These are phyloP conservation scores for Candida anglica DNA, from an alignment of 805 yeast species.

Conservation along the genomic window DNA sequence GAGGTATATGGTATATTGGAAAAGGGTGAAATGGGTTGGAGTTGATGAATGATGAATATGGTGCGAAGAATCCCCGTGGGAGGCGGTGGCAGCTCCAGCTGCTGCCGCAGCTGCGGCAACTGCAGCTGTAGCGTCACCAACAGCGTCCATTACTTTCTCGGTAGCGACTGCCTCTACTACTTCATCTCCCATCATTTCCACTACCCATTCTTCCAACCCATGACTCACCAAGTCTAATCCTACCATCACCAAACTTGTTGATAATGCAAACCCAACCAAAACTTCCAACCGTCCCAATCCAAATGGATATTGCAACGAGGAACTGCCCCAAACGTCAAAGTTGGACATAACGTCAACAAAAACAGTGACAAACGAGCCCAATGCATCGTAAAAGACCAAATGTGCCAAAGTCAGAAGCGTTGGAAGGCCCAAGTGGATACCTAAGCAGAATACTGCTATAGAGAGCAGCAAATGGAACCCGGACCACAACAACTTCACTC, in stretches of 20 bases:
- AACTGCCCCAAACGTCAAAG: constrained; percentile 85
- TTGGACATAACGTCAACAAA: constrained; percentile 80
- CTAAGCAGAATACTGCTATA: constrained; percentile 52
- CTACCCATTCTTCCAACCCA: constrained; percentile 70
- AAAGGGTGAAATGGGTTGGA: constrained; percentile 4
- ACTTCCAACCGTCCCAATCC: constrained; percentile 92
- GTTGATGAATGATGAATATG: constrained; percentile 26
- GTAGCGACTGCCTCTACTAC: constrained; percentile 7
- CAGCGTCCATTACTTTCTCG: constrained; percentile 13
- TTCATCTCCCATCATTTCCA: constrained; percentile 24
- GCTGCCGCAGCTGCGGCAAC: constrained; percentile 12
- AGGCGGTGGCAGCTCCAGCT: constrained; percentile 19
- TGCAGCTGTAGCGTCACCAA: constrained; percentile 19
- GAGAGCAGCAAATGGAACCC: constrained; percentile 53
- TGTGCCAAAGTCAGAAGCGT: constrained; percentile 80
- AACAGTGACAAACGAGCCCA: constrained; percentile 68
- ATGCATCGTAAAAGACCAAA: constrained; percentile 78
- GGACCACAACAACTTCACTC: constrained; percentile 56
- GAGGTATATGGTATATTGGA: constrained; percentile 30
- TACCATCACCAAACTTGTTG: constrained; percentile 82
- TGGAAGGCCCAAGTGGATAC: constrained; percentile 53
- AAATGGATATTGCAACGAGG: constrained; percentile 83
- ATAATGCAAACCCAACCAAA: constrained; percentile 78
- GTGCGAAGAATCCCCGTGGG: too few species aligned
- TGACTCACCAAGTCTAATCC: constrained; percentile 89